Evolutionary conservation across 2,329 filamentous ascomycete species (phyloP).

Genomic region (Mariannaea elegans): DNA sequence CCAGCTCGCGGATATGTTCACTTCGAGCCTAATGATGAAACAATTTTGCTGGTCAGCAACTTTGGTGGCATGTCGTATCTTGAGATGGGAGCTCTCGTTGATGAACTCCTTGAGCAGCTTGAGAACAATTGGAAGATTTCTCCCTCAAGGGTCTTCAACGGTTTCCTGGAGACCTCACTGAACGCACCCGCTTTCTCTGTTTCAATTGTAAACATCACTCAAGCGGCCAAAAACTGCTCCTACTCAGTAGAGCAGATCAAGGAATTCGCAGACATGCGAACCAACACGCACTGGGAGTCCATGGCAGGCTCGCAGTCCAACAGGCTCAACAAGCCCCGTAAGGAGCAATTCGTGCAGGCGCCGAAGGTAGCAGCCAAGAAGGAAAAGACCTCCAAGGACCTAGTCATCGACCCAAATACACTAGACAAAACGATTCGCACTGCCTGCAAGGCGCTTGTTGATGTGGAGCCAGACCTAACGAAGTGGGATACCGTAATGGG

Average conservation of each 20-base stretch:
- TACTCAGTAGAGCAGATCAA: slow-evolving; percentile 65
- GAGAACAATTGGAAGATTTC: slow-evolving; percentile 56
- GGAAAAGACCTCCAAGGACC: slow-evolving; percentile 50
- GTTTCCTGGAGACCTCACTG: slow-evolving; percentile 75
- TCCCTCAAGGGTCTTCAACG: slow-evolving; percentile 65
- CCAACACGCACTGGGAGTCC: slow-evolving; percentile 65
- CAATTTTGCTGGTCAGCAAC: slow-evolving; percentile 65
- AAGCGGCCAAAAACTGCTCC: slow-evolving; percentile 53
- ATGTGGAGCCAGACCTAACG: slow-evolving; percentile 69
- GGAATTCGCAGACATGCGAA: slow-evolving; percentile 70
- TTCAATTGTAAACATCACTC: slow-evolving; percentile 68
- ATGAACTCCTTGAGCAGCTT: slow-evolving; percentile 63
- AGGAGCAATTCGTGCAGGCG: slow-evolving; percentile 54
- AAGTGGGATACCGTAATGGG: slow-evolving; percentile 57
- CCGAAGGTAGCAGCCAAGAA: slow-evolving; percentile 45
- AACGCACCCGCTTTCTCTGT: slow-evolving; percentile 77
- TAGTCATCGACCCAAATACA: slow-evolving; percentile 59
- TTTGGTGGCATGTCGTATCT: slow-evolving; percentile 67
- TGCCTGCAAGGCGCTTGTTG: slow-evolving; percentile 62
- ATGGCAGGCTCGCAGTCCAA: slow-evolving; percentile 56
- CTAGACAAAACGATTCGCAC: slow-evolving; percentile 65
- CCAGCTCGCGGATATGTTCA: slow-evolving; percentile 59
- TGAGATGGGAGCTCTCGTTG: slow-evolving; percentile 63
- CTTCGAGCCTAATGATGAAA: slow-evolving; percentile 58
- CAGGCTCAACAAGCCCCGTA: slow-evolving; percentile 43